phyloP scores from a whole-genome alignment of 2,329 filamentous ascomycete species.

The Diplodia intermedia region DNA sequence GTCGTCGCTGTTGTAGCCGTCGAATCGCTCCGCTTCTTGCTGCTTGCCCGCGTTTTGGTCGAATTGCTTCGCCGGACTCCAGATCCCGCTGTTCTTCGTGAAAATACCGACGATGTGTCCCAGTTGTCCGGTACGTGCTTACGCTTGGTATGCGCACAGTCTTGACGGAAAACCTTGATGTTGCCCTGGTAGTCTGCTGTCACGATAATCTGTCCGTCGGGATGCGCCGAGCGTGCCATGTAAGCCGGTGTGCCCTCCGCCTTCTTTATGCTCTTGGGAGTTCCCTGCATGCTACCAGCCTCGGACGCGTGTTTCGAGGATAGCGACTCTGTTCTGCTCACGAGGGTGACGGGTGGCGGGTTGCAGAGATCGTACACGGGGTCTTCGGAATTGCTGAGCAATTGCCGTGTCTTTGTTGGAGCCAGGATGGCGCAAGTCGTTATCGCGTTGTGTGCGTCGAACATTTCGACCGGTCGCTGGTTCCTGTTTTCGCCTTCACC shows the following conservation, averaged over 20 bases:
- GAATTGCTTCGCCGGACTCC: constrained; percentile 54
- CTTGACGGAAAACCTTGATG: constrained; percentile 95
- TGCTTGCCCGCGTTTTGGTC: constrained; percentile 62
- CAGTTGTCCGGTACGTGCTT: constrained; percentile 64
- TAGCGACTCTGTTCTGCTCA: constrained; percentile 72
- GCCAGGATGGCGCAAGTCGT: constrained; percentile 91
- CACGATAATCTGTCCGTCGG: constrained; percentile 86
- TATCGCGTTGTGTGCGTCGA: constrained; percentile 87
- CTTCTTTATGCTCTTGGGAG: constrained; percentile 45
- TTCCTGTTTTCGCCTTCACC: constrained; percentile 72
- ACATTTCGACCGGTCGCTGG: constrained; percentile 83
- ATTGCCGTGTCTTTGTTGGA: constrained; percentile 75
- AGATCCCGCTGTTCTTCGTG: constrained; percentile 58
- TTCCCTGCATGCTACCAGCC: constrained; percentile 45
- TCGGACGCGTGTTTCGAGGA: constrained; percentile 57
- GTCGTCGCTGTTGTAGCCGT: constrained; percentile 43
- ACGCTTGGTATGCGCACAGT: constrained; percentile 85
- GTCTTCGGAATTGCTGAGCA: constrained; percentile 82
- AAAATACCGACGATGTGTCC: constrained; percentile 80
- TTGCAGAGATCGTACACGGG: constrained; percentile 97
- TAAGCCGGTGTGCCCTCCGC: constrained; percentile 77
- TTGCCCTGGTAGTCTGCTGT: constrained; percentile 86
- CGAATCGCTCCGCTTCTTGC: constrained; percentile 55
- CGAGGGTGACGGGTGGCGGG: constrained; percentile 83
- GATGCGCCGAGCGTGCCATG: constrained; percentile 75